Base-by-base conservation (phyloP, 495 filamentous ascomycete genomes). In the Neurospora africana region DNA sequence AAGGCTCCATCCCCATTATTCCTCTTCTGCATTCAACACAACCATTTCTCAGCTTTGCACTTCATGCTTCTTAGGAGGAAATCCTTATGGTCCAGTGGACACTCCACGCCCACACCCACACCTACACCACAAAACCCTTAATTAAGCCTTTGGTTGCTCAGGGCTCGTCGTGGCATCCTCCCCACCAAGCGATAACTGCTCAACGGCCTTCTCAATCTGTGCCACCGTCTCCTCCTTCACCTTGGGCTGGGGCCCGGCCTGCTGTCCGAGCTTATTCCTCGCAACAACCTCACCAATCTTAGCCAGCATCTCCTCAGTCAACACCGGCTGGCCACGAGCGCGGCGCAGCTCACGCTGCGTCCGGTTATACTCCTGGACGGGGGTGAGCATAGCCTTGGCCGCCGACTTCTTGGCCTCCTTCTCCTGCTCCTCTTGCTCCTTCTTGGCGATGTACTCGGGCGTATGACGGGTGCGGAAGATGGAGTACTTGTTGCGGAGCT, bases 401-500 rank as follows among this genome's bases (percentile, higher is more conserved):
- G 83, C 78, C 81, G 84, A 82, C 81, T 82, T 74, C 74, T 83
- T 78, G 74, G 86, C 82, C 78, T 87, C 84, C 82, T 89, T 87
- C 78, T 83, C 87, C 70, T 84, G 81, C 73, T 88, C 88, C 80
- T 90, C 87, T 73, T 86, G 86, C 82, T 87, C 81, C 81, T 88
- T 89, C 85, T 78, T 83, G 71, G 81, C 86, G 39, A 91, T 78
- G 79, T 89, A 92, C 76, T 88, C 87, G 71, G 83, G 82, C 43
- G 94, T 91, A 79, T 97, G 94, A 33, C 94, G 83, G 53, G 87
- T 91, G 74, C 95, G 87, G 89, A 93, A 97, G 73, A 87, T 89
- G 73, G 87, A 90, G 87, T 91, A 98, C 76, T 91, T 92, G 82
- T 91, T 91, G 73, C 95, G 86, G 78, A 98, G 84, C 84, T 98